Percentiles rank a stretch among this genome's conserved stretches.
phyloP scores from a whole-genome alignment of 495 filamentous ascomycete species.

The Penicillium manginii region DNA sequence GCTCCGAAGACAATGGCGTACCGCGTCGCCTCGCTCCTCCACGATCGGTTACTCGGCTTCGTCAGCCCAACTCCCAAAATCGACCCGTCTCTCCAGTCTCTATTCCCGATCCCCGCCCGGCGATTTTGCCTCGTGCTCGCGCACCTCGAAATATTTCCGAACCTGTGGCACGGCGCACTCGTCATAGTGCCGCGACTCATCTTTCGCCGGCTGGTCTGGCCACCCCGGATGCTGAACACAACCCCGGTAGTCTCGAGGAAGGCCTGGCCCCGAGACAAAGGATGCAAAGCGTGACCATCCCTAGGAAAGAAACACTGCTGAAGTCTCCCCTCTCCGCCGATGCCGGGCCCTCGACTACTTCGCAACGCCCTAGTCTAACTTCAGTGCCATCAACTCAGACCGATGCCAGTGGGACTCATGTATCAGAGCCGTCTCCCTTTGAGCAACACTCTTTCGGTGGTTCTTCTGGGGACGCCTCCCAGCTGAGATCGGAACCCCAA shows the following conservation, averaged over 20 bases:
- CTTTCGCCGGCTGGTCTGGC: constrained; percentile 42
- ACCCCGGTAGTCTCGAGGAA: constrained; percentile 35
- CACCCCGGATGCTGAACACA: constrained; percentile 49
- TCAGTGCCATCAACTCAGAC: not conserved
- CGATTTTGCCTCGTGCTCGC: constrained; percentile 32
- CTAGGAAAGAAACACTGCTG: constrained; percentile 39
- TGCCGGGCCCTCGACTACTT: constrained; percentile 20
- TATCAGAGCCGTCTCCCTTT: constrained; percentile 20
- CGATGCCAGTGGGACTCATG: constrained; percentile 10
- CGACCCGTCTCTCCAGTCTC: constrained; percentile 63
- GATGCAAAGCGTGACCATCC: constrained; percentile 39
- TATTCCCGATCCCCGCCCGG: constrained; percentile 59
- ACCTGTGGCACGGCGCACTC: constrained; percentile 37
- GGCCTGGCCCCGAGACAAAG: constrained; percentile 32
- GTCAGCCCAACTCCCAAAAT: constrained; percentile 39
- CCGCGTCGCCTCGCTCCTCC: constrained; percentile 32
- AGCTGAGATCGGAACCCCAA: constrained; percentile 27
- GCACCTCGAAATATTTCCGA: constrained; percentile 40
- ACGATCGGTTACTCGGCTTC: constrained; percentile 32
- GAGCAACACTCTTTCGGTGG: constrained; percentile 29
- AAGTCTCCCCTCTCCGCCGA: constrained; percentile 46
- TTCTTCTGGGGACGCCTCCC: constrained; percentile 25
- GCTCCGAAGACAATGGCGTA: constrained; percentile 34
- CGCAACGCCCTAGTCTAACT: constrained; percentile 6
- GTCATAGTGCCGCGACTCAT: constrained; percentile 33